Evolutionary conservation across 306 rosid genomes (phyloP).

Genomic region (Pueraria montana): DNA sequence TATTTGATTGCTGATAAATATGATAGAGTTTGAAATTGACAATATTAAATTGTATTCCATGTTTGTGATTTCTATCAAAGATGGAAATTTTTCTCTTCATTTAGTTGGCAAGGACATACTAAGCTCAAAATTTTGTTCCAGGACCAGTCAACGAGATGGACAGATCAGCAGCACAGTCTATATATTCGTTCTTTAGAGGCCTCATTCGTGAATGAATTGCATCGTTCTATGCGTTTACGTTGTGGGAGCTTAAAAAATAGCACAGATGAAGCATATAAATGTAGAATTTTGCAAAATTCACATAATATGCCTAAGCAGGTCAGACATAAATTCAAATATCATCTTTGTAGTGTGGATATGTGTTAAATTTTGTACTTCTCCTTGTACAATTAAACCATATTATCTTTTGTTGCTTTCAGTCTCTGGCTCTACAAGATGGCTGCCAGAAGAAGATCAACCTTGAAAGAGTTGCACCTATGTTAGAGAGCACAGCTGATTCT

Average conservation of each 20-base stretch:
- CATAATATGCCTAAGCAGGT: slow-evolving; percentile 67
- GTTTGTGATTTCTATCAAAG: slow-evolving; percentile 16
- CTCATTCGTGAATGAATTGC: slow-evolving; percentile 78
- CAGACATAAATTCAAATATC: slow-evolving; percentile 47
- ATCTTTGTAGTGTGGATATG: slow-evolving; percentile 34
- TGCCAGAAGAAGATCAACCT: slow-evolving; percentile 62
- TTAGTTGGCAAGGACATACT: slow-evolving; percentile 41
- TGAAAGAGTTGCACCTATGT: slow-evolving; percentile 59
- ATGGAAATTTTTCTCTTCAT: slow-evolving; percentile 24
- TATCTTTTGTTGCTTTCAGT: slow-evolving; percentile 57
- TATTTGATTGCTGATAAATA: slow-evolving; percentile 35
- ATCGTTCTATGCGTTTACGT: slow-evolving; percentile 53
- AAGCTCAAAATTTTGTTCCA: slow-evolving; percentile 47
- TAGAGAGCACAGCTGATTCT: slow-evolving; percentile 82
- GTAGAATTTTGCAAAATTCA: slow-evolving; percentile 54
- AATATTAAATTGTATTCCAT: slow-evolving; percentile 10
- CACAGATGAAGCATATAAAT: slow-evolving; percentile 38
- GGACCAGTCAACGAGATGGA: slow-evolving; percentile 74
- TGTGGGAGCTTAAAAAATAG: slow-evolving; percentile 53
- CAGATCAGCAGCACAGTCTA: slow-evolving; percentile 76
- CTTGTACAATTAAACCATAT: slow-evolving; percentile 45
- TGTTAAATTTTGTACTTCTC: slow-evolving; percentile 38
- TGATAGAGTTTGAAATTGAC: neutral
- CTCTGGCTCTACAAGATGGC: slow-evolving; percentile 63
- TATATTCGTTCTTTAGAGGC: slow-evolving; percentile 83